phyloP scores from a whole-genome alignment of 139 green algal species.

The Chlamydomonas incerta region DNA sequence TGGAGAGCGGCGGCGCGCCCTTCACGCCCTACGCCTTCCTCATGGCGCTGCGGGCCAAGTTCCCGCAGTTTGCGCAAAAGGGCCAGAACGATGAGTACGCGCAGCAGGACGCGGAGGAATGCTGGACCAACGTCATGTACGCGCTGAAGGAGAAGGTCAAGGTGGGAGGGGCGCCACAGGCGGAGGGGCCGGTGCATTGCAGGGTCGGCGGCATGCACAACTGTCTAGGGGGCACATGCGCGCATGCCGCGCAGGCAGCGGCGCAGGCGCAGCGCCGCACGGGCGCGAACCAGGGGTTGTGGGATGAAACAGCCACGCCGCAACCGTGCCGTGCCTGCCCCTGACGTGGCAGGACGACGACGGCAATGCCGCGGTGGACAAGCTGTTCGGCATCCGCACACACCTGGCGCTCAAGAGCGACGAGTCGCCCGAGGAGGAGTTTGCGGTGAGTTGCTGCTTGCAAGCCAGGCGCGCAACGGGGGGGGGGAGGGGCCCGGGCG shows the following conservation, averaged over 20 bases:
- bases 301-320: background rate
- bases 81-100: slow-evolving; percentile 76
- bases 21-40: slow-evolving; percentile 90
- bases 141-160: slow-evolving; percentile 79
- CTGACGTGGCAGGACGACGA: slow-evolving; percentile 54
- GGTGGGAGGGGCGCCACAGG: slow-evolving; percentile 45
- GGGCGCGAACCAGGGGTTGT: too few relatives aligned
- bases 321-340: background rate
- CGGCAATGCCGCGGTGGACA: slow-evolving; percentile 63
- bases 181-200: background rate
- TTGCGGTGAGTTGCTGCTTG: slow-evolving; percentile 56
- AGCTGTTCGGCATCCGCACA: slow-evolving; percentile 90
- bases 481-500: too few relatives aligned
- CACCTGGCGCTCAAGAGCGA: slow-evolving; percentile 81
- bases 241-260: too few relatives aligned
- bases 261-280: too few relatives aligned
- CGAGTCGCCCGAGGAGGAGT: slow-evolving; percentile 80
- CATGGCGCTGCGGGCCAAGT: slow-evolving; percentile 82
- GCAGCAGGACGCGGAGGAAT: slow-evolving; percentile 99
- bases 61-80: slow-evolving; percentile 95
- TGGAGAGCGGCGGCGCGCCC: slow-evolving; percentile 67
- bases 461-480: too few relatives aligned
- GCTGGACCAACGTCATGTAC: slow-evolving; percentile 91
- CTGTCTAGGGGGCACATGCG: too few relatives aligned
- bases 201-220: too few relatives aligned